A percentile compares a stretch with the other conserved stretches of the same genome.
These are phyloP conservation scores for Solanum bulbocastanum DNA, from an alignment of 257 asterid species.

Conservation along the genomic window DNA sequence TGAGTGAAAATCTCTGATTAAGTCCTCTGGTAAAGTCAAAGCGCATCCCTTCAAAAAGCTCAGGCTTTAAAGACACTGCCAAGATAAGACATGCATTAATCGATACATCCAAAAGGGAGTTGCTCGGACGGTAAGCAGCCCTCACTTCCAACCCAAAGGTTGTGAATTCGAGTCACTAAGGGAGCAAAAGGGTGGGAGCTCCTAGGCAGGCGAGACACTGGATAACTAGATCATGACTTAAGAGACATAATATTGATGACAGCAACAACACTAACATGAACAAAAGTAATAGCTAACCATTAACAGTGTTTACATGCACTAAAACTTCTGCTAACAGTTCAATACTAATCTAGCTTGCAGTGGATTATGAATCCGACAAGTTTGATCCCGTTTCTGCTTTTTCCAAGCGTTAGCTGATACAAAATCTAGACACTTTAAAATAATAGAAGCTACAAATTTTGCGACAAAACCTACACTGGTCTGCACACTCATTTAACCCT, in stretches of 20 bases:
- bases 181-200: not conserved
- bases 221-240: not conserved
- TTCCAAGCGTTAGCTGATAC: not conserved
- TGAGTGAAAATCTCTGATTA: conserved; percentile 77
- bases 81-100: conserved; percentile 4
- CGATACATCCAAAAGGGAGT: not conserved
- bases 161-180: not conserved
- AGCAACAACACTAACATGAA: not conserved
- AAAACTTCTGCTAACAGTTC: not conserved
- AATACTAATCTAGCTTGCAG: not conserved
- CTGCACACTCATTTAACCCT: not conserved
- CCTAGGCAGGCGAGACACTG: not conserved
- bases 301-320: not conserved
- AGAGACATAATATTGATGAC: not conserved
- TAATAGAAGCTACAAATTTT: not conserved
- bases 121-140: not conserved
- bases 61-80: conserved; percentile 99
- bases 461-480: not conserved
- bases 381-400: not conserved
- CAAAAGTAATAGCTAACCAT: not conserved
- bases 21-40: conserved; percentile 91
- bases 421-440: not conserved
- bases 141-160: not conserved
- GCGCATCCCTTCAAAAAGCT: conserved; percentile 94
- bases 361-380: not conserved